A percentile compares a stretch with the other conserved stretches of the same genome.
phyloP scores from a whole-genome alignment of 139 green algal species.

The Volvox reticuliferus region DNA sequence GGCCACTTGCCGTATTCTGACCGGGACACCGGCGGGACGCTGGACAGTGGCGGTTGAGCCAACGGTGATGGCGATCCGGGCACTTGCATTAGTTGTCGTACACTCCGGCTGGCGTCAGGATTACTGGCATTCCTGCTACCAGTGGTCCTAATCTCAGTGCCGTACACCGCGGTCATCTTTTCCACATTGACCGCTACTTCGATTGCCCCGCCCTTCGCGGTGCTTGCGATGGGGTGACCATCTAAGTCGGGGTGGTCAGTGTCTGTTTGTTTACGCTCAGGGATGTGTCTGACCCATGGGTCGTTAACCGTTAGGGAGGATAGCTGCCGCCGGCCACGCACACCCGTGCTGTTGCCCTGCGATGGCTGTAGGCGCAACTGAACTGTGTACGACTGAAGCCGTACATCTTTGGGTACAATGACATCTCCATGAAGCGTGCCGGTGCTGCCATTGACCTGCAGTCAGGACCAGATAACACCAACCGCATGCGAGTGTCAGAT shows the following conservation, averaged over 20 bases:
- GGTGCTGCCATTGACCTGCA: background rate
- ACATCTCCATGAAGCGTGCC: conserved; percentile 32
- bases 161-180: no score
- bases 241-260: no score
- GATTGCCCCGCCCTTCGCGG: no score
- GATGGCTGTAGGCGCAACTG: background rate
- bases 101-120: no score
- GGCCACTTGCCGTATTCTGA: conserved; percentile 4
- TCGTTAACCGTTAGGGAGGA: background rate
- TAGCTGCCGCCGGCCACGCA: background rate
- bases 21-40: background rate
- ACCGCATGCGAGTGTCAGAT: no score
- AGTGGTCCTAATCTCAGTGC: no score
- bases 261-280: no score
- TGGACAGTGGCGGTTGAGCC: background rate
- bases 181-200: no score
- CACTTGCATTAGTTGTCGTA: no score
- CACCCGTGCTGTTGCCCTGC: background rate
- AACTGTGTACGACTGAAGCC: conserved; percentile 6
- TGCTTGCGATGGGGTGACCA: no score
- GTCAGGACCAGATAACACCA: background rate
- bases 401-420: background rate
- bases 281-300: background rate
- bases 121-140: no score
- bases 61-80: background rate